Percentiles rank a stretch among this genome's conserved stretches.
Conservation (phyloP, 2,329 filamentous ascomycete genomes). For the Trichoderma breve region DNA sequence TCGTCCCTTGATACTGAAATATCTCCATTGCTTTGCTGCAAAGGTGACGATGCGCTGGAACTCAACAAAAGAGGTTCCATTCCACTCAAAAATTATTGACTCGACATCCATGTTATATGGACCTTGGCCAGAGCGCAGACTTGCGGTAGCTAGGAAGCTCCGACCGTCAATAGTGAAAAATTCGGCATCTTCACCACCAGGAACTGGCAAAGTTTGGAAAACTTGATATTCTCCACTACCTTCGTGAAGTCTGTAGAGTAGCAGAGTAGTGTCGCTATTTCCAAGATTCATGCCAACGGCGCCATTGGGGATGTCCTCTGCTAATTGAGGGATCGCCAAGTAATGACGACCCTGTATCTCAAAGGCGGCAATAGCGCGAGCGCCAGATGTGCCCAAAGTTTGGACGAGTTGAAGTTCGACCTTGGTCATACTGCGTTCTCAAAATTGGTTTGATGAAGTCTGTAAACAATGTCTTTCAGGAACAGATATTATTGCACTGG, state of each 20-base stretch:
- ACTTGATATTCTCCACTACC: not conserved
- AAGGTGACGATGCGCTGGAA: not conserved
- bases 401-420: not conserved
- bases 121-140: not conserved
- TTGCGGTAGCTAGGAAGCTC: not conserved
- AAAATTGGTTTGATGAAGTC: not conserved
- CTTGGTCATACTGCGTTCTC: not conserved
- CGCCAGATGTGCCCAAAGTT: not conserved
- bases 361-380: not conserved
- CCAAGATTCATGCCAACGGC: not conserved
- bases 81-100: not conserved
- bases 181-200: not conserved
- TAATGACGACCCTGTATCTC: not conserved
- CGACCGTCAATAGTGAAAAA: not conserved
- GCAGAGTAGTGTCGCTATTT: not conserved
- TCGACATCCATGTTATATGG: not conserved
- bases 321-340: not conserved
- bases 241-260: not conserved
- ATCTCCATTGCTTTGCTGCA: not conserved
- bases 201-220: not conserved
- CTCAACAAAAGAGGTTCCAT: not conserved
- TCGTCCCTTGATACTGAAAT: not conserved
- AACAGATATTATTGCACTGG: not conserved
- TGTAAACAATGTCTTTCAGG: not conserved
- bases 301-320: not conserved